Base-by-base conservation (phyloP, 1,139 yeast genomes). In the Torulaspora pretoriensis region DNA sequence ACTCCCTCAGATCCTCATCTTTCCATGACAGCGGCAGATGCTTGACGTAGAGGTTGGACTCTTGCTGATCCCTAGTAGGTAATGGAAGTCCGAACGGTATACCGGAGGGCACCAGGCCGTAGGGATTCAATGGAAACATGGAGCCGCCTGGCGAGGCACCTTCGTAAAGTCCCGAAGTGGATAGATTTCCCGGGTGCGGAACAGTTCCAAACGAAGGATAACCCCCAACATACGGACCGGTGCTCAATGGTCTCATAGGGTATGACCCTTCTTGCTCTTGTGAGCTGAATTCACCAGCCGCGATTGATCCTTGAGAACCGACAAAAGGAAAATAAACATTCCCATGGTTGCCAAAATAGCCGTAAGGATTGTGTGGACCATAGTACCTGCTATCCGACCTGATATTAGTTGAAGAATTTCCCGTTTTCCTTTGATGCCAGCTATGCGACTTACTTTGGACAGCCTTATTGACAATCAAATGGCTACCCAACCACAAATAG, bases 11-110 rank as follows among this genome's bases (percentile, higher is more conserved):
- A 35, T 60, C 61, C 2, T 52, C 48, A 45, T 64, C 68, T 16
- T 42, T 47, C 68, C 68, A 64, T 4, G 49, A 42, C 17, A 63
- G 42, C 10, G 68, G 68, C 16, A 64, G 30, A 46, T 63, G 60
- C 43, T 63, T 63, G 4, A 63, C 60, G 44, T 64, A 64, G 7
- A 64, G 45, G 42, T 64, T 64, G 1, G 68, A 63, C 38, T 63
- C 67, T 42, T 64, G 68, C 38, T 64, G 67, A 28, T 54, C 59
- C 17, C 54, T 55, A 16, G 57, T 48, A 25, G 68, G 68, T 12
- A 61, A 53, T 2, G 68, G 67, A 25, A 62, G 39, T 14, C 48
- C 45, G 25, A 43, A 17, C 8, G 50, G 47, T 24, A 49, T 35
- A 31, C 38, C 44, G 6, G 42, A 37, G 8, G 51, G 41, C 42